These are phyloP conservation scores for Trametes elegans DNA, from an alignment of 768 basidiomycete species.

Conservation along the genomic window DNA sequence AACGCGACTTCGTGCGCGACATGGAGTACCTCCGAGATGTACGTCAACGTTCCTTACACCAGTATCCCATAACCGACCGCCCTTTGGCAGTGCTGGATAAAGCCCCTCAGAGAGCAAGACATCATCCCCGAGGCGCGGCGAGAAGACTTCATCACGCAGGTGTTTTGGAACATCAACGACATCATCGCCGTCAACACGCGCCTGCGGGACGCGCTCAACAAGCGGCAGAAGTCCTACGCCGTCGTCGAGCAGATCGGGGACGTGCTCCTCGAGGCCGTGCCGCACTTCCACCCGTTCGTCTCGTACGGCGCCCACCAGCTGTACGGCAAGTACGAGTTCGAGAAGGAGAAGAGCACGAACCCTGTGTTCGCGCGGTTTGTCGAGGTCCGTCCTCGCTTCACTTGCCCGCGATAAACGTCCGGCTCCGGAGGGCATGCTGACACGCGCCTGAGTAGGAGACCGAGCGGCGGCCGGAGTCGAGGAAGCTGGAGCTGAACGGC, in stretches of 20 bases:
- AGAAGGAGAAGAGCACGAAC: slow-evolving; percentile 95
- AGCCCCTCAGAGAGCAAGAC: slow-evolving; percentile 71
- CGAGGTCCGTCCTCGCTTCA: slow-evolving; percentile 58
- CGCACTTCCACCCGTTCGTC: slow-evolving; percentile 90
- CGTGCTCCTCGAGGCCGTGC: slow-evolving; percentile 82
- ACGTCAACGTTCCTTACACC: slow-evolving; percentile 2
- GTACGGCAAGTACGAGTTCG: slow-evolving; percentile 98
- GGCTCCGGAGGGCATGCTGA: not conserved
- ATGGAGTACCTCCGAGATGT: slow-evolving; percentile 98
- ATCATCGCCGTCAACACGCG: slow-evolving; percentile 89
- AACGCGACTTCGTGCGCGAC: slow-evolving; percentile 96
- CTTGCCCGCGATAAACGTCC: not conserved
- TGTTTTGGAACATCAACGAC: slow-evolving; percentile 97
- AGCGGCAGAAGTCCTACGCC: slow-evolving; percentile 92
- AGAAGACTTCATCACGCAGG: slow-evolving; percentile 85
- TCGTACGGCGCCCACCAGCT: slow-evolving; percentile 95
- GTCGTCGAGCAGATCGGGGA: slow-evolving; percentile 93
- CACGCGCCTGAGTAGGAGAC: slow-evolving; percentile 54
- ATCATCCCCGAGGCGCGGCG: slow-evolving; percentile 76
- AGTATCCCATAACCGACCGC: not conserved
- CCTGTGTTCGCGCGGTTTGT: slow-evolving; percentile 93
- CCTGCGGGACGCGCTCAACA: slow-evolving; percentile 90
- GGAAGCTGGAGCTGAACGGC: slow-evolving; percentile 95
- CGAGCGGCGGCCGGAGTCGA: slow-evolving; percentile 90
- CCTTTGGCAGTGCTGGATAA: slow-evolving; percentile 74